phyloP scores from a whole-genome alignment of 1,139 yeast genomes.

The Debaryomycetaceae sp. region DNA sequence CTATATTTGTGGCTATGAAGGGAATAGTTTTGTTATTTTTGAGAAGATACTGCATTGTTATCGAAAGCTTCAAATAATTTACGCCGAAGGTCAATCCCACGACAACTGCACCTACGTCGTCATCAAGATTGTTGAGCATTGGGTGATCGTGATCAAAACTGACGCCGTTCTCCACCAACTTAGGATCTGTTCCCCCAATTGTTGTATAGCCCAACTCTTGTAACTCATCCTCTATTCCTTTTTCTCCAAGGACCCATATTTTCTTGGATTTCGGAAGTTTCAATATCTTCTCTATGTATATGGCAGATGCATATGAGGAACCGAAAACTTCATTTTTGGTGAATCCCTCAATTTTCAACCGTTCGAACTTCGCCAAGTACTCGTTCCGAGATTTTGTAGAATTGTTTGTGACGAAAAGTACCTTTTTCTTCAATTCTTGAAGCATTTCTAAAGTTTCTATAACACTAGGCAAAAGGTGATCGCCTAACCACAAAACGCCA shows the following conservation, averaged over 20 bases:
- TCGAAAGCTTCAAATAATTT: slow-evolving; percentile 77
- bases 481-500: slow-evolving; percentile 50
- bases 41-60: slow-evolving; percentile 74
- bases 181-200: slow-evolving; percentile 40
- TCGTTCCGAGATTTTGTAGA: slow-evolving; percentile 83
- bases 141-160: slow-evolving; percentile 33
- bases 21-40: slow-evolving; percentile 59
- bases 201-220: slow-evolving; percentile 41
- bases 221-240: slow-evolving; percentile 43
- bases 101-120: slow-evolving; percentile 78
- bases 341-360: slow-evolving; percentile 65
- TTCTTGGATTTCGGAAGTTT: slow-evolving; percentile 60
- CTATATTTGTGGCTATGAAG: slow-evolving; percentile 93
- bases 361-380: slow-evolving; percentile 70
- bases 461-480: slow-evolving; percentile 40
- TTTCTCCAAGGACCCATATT: slow-evolving; percentile 47
- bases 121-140: slow-evolving; percentile 50
- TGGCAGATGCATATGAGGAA: slow-evolving; percentile 87
- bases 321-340: slow-evolving; percentile 79
- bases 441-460: slow-evolving; percentile 37
- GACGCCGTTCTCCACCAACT: slow-evolving; percentile 26
- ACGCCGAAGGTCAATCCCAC: slow-evolving; percentile 78
- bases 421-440: slow-evolving; percentile 46
- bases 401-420: slow-evolving; percentile 91
- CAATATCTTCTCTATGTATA: slow-evolving; percentile 74